Conservation (phyloP, 1,284 basidiomycete species). For the Sphaerobolus stellatus region DNA sequence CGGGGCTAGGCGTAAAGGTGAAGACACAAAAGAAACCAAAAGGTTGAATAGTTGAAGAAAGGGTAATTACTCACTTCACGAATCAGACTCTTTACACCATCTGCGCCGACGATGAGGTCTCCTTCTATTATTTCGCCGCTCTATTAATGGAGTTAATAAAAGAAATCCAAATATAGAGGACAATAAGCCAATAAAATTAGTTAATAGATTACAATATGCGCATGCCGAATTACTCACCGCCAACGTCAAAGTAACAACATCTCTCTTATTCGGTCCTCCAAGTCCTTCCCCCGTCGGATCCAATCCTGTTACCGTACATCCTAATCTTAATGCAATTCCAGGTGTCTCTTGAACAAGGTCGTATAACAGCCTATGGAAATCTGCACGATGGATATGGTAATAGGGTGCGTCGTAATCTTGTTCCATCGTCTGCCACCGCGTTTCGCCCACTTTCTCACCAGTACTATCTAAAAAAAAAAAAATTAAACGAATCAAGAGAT, state of each 20-base stretch:
- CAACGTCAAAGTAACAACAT: no score
- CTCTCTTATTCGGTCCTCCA: background rate
- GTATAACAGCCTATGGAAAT: constrained; percentile 52
- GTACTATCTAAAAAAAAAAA: constrained; percentile 28
- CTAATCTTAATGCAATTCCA: constrained; percentile 47
- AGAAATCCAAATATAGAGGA: no score
- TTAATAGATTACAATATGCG: no score
- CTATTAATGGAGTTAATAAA: constrained; percentile 29
- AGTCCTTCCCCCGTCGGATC: background rate
- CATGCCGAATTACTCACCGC: no score
- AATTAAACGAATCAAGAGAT: background rate
- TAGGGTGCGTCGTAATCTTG: constrained; percentile 48
- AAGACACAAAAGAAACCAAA: background rate
- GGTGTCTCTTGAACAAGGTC: constrained; percentile 41
- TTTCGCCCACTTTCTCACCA: constrained; percentile 47
- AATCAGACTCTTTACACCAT: constrained; percentile 53
- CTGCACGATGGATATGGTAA: constrained; percentile 57
- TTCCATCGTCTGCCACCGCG: constrained; percentile 40
- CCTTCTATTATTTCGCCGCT: constrained; percentile 40
- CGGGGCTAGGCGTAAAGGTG: background rate
- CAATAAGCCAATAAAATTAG: no score
- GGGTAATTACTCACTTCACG: constrained; percentile 33
- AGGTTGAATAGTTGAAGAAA: background rate
- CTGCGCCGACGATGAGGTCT: constrained; percentile 55
- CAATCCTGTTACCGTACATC: constrained; percentile 36